phyloP scores from a whole-genome alignment of 2,329 filamentous ascomycete genomes.

The Neodidymelliopsis sp. region DNA sequence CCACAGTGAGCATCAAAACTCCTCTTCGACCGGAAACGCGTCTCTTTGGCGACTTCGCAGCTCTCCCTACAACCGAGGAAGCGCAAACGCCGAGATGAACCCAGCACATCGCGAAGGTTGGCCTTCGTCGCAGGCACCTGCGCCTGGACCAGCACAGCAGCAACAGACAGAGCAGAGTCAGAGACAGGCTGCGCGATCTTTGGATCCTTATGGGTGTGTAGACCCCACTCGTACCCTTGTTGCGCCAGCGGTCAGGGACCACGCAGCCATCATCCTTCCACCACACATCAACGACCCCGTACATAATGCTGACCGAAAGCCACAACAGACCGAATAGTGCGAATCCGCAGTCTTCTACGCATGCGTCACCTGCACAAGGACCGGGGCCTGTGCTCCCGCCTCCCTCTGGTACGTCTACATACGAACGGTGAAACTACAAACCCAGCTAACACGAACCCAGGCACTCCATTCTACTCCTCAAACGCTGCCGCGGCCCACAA shows the following conservation, averaged over 20 bases:
- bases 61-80: constrained; percentile 36
- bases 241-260: constrained; percentile 25
- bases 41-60: constrained; percentile 20
- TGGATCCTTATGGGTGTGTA: constrained; percentile 49
- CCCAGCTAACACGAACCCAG: constrained; percentile 31
- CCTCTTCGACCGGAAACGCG: constrained; percentile 25
- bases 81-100: constrained; percentile 50
- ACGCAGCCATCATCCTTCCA: constrained; percentile 23
- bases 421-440: constrained; percentile 14
- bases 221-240: constrained; percentile 8
- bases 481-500: constrained; percentile 45
- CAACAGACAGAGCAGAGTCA: constrained; percentile 47
- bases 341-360: constrained; percentile 41
- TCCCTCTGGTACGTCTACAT: constrained; percentile 45
- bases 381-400: constrained; percentile 49
- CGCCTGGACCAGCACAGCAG: constrained; percentile 52
- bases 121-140: constrained; percentile 54
- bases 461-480: constrained; percentile 52
- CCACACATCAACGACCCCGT: constrained; percentile 19
- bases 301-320: constrained; percentile 27
- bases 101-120: constrained; percentile 52
- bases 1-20: constrained; percentile 17
- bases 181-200: constrained; percentile 42
- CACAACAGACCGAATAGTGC: constrained; percentile 41
- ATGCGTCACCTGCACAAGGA: constrained; percentile 47